Evolutionary conservation across 2,329 filamentous ascomycete genomes (phyloP).

Genomic region (Pseudogymnoascus verrucosus): DNA sequence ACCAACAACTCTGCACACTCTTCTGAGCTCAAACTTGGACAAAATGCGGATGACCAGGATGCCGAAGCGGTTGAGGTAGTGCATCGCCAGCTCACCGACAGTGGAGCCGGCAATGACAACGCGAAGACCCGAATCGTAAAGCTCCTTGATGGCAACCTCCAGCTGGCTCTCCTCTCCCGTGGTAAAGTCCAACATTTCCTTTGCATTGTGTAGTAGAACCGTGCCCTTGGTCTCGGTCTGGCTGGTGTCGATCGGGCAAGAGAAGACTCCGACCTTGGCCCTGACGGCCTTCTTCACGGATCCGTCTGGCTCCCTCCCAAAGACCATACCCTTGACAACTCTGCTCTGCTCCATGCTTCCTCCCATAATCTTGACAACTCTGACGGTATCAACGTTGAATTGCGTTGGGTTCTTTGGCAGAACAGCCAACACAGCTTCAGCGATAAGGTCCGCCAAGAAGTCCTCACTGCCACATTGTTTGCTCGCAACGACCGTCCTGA

Average conservation of each 20-base stretch:
- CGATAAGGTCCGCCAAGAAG: constrained; percentile 74
- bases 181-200: constrained; percentile 98
- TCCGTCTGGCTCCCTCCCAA: constrained; percentile 90
- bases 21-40: constrained; percentile 94
- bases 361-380: constrained; percentile 99
- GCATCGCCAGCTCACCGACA: constrained; percentile 90
- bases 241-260: constrained; percentile 88
- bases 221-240: constrained; percentile 99
- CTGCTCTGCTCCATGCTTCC: constrained; percentile 88
- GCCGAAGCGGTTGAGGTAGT: constrained; percentile 96
- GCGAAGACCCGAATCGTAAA: constrained; percentile 86
- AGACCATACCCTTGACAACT: constrained; percentile 97
- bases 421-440: constrained; percentile 77
- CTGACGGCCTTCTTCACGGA: constrained; percentile 81
- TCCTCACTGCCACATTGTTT: constrained; percentile 96
- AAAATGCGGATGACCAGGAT: constrained; percentile 95
- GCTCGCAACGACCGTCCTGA: constrained; percentile 89
- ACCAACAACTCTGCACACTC: constrained; percentile 91
- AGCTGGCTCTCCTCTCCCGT: constrained; percentile 93
- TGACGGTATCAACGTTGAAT: constrained; percentile 98
- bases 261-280: constrained; percentile 95
- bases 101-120: constrained; percentile 88
- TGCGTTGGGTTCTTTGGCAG: constrained; percentile 90
- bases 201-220: constrained; percentile 89
- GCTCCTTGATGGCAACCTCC: constrained; percentile 85